phyloP scores from a whole-genome alignment of 1,284 basidiomycete genomes.

The Boletus sp. region DNA sequence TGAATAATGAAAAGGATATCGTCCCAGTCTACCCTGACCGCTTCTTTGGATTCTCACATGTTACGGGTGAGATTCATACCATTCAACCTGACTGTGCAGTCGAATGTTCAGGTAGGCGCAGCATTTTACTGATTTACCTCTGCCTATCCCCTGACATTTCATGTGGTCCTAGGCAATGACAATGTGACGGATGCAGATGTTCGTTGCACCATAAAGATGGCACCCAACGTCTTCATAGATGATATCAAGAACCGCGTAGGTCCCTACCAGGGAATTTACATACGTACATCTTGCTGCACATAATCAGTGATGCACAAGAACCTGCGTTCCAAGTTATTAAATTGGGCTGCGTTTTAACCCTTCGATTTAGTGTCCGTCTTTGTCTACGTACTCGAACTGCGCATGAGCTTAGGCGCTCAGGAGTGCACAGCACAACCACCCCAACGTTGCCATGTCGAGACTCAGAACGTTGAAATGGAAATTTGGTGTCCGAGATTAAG shows the following conservation, averaged over 20 bases:
- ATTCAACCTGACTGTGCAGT: conserved; percentile 38
- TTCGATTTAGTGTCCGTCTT: too few relatives aligned
- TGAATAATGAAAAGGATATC: conserved; percentile 51
- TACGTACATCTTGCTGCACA: conserved; percentile 54
- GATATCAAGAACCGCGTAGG: conserved; percentile 55
- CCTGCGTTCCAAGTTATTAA: too few relatives aligned
- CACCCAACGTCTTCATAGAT: conserved; percentile 48
- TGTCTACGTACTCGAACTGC: too few relatives aligned
- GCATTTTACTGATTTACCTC: not conserved
- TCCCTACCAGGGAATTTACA: conserved; percentile 56
- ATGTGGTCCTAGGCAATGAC: conserved; percentile 44
- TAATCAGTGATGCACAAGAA: too few relatives aligned
- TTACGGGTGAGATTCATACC: conserved; percentile 48
- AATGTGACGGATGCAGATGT: conserved; percentile 48
- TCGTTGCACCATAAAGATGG: conserved; percentile 51
- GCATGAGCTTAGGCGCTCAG: too few relatives aligned
- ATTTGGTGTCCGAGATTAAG: too few relatives aligned
- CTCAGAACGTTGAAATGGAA: too few relatives aligned
- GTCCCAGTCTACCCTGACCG: conserved; percentile 53
- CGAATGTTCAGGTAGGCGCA: conserved; percentile 43
- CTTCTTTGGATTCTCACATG: conserved; percentile 48
- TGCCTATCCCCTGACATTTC: not conserved
- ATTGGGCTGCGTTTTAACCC: too few relatives aligned
- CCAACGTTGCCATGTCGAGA: too few relatives aligned
- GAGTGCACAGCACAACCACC: too few relatives aligned